Evolutionary conservation across 805 yeast genomes (phyloP), one percentile per base, ranked within the genome.

Genomic region (Dipodascus albidus): DNA sequence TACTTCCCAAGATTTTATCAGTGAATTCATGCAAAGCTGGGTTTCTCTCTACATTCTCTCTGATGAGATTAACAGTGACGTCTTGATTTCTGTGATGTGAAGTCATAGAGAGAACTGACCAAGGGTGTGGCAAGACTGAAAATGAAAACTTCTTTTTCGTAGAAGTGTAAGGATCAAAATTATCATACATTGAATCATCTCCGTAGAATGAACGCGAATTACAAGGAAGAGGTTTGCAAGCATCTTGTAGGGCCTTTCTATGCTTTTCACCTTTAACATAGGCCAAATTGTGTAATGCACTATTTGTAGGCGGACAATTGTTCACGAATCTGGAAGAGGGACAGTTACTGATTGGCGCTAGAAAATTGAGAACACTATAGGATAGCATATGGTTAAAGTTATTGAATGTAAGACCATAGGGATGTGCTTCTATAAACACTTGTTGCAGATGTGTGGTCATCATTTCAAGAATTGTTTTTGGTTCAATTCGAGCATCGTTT

Each of bases 371-470:
- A 6, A 63, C 59, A 49, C 50, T 50, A 15, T 51, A 50, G 19
- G 60, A 17, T n/a, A 53, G 50, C 9, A 53, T 33, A n/a, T 49
- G 33, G 6, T 54, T 52, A n/a, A 64, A 62, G 35, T 61, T 57
- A 2, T 62, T 55, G 21, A 64, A 55, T 1, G 57, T 52, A 15
- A 64, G 50, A 0, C 58, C 61, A 4, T 52, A 53, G 2, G 52
- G 48, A 49, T 57, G 62, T 19, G 56, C 55, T 21, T 54, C 51
- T 31, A 64, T 23, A 49, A 62, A 64, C 3, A 57, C 52, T 22
- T 59, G 58, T 47, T 63, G 67, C 51, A 64, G 53, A 47, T 64
- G 67, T 3, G 59, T 55, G 20, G 61, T 59, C 54, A 63, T 61
- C 9, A 64, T 54, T 11, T 4, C 4, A 4, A 38, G 15, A 14